A percentile compares a stretch with the other conserved stretches of the same genome.
Conservation (phyloP, 768 basidiomycete species). For the Fibroporia radiculosa region DNA sequence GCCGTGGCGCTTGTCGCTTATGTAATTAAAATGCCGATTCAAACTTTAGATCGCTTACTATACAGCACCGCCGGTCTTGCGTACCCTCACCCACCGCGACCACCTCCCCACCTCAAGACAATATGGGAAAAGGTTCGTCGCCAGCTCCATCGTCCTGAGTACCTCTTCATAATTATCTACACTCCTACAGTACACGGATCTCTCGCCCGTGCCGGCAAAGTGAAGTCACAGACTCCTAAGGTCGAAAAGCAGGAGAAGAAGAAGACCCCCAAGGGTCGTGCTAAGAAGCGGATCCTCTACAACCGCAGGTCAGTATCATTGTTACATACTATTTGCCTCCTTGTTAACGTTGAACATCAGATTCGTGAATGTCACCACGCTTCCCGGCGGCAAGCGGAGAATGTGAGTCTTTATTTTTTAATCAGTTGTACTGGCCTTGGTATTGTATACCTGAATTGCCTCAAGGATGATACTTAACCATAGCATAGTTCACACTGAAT, state of each 20-base stretch:
- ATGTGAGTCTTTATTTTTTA: constrained; percentile 61
- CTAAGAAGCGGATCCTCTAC: constrained; percentile 93
- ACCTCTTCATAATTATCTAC: neutral
- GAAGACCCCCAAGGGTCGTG: constrained; percentile 95
- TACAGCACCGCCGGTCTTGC: constrained; percentile 20
- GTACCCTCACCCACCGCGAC: constrained; percentile 21
- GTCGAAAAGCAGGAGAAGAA: constrained; percentile 99
- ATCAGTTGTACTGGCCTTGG: neutral
- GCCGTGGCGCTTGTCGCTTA: too few relatives aligned
- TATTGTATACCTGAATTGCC: constrained; percentile 8
- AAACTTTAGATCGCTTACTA: constrained; percentile 12
- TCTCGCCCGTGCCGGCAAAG: constrained; percentile 99
- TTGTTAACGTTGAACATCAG: constrained; percentile 30
- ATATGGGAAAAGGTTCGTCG: constrained; percentile 62
- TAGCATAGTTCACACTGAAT: constrained; percentile 99
- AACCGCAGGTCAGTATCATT: constrained; percentile 69
- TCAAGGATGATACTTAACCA: constrained; percentile 50
- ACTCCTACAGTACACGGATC: constrained; percentile 82
- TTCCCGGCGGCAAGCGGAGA: constrained; percentile 88
- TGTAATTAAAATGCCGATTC: too few relatives aligned
- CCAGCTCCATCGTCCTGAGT: constrained; percentile 1
- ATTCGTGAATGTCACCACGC: constrained; percentile 90
- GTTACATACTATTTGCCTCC: constrained; percentile 1
- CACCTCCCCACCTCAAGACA: constrained; percentile 48
- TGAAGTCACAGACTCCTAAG: constrained; percentile 97